Conservation (phyloP, 1,139 yeast genomes). For the Taphrina populina region DNA sequence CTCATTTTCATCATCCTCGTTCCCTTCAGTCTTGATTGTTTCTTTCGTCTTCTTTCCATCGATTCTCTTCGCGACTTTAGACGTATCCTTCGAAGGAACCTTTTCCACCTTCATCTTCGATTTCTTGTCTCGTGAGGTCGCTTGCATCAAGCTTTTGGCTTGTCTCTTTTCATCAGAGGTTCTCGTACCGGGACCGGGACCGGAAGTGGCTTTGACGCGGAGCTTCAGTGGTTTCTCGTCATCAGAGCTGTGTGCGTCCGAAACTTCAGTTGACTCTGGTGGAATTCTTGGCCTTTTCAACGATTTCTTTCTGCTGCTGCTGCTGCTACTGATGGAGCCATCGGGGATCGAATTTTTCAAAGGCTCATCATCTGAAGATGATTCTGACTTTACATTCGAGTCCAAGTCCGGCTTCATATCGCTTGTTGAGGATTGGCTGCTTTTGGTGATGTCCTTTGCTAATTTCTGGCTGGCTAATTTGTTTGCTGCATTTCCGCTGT, state of each 20-base stretch:
- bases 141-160: not conserved
- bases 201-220: conserved; percentile 27
- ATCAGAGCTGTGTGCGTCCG: conserved; percentile 9
- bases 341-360: no score
- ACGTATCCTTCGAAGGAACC: conserved; percentile 12
- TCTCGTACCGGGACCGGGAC: not conserved
- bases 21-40: conserved; percentile 32
- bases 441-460: not conserved
- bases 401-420: not conserved
- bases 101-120: conserved; percentile 13
- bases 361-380: conserved; percentile 11
- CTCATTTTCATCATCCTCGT: conserved; percentile 56
- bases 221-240: conserved; percentile 17
- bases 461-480: not conserved
- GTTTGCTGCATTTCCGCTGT: not conserved
- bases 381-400: conserved; percentile 10
- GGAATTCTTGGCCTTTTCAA: no score
- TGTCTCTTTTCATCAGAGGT: not conserved
- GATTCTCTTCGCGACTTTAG: conserved; percentile 5
- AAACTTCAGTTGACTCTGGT: conserved; percentile 2
- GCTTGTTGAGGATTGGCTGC: not conserved
- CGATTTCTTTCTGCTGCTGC: no score
- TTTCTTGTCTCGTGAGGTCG: not conserved
- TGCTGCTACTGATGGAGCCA: no score
- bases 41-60: conserved; percentile 29